Percentiles rank a stretch among this genome's conserved stretches.
These are phyloP conservation scores for Chaetomium tenue DNA, from an alignment of 495 filamentous ascomycete species.

Conservation along the genomic window DNA sequence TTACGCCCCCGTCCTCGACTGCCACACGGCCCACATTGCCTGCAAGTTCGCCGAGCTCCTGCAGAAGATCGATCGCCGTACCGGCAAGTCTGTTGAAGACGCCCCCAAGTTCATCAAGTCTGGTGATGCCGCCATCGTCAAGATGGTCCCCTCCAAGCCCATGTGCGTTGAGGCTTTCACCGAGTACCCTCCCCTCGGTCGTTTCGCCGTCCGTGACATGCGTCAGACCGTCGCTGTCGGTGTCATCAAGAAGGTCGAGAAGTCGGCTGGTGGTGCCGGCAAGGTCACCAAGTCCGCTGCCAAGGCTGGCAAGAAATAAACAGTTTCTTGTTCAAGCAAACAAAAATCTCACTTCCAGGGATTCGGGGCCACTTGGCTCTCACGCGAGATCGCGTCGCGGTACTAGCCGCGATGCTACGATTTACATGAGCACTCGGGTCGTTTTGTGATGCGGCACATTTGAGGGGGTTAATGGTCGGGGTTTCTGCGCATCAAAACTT, in stretches of 20 bases:
- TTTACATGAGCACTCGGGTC: slow-evolving; percentile 46
- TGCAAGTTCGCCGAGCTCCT: slow-evolving; percentile 99
- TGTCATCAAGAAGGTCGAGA: slow-evolving; percentile 73
- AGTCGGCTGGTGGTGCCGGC: slow-evolving; percentile 42
- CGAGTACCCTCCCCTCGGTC: slow-evolving; percentile 96
- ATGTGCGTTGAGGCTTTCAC: slow-evolving; percentile 99
- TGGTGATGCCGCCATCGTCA: slow-evolving; percentile 99
- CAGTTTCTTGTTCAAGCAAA: slow-evolving; percentile 24
- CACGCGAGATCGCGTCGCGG: slow-evolving; percentile 26
- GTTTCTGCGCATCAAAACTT: slow-evolving; percentile 46
- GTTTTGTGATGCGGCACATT: slow-evolving; percentile 48
- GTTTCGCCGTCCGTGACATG: slow-evolving; percentile 96
- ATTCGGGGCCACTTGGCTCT: slow-evolving; percentile 20
- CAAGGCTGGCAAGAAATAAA: slow-evolving; percentile 65
- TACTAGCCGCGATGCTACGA: slow-evolving; percentile 29
- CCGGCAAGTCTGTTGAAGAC: slow-evolving; percentile 92
- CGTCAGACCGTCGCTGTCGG: slow-evolving; percentile 95
- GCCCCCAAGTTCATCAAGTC: slow-evolving; percentile 99
- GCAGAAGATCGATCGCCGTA: slow-evolving; percentile 99
- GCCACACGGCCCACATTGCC: slow-evolving; percentile 99
- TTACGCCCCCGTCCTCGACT: slow-evolving; percentile 97
- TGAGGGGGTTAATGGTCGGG: slow-evolving; percentile 44
- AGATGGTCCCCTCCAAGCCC: slow-evolving; percentile 99
- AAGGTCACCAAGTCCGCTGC: slow-evolving; percentile 70
- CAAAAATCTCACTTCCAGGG: slow-evolving; percentile 27